Conservation (phyloP, 495 filamentous ascomycete species). For the Bathelium albidoporum region DNA sequence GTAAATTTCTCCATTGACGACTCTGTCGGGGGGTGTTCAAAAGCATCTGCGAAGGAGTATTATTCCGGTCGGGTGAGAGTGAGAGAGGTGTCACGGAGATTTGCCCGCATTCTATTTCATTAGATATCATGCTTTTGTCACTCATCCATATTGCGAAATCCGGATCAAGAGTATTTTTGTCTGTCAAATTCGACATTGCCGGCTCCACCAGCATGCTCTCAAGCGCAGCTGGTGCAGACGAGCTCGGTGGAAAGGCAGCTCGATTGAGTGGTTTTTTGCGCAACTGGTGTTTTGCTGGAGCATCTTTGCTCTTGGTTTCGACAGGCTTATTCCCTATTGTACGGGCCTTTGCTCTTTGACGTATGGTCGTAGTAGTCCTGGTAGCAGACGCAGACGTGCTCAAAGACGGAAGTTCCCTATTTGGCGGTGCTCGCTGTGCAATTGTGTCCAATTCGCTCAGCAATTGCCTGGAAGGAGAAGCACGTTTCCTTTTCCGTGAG, state of each 20-base stretch:
- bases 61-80: neutral
- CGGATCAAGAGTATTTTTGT: neutral
- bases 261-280: neutral
- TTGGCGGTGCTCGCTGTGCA: neutral
- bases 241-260: neutral
- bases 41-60: neutral
- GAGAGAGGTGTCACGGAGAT: neutral
- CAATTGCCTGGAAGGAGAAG: neutral
- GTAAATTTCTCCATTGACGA: slow-evolving; percentile 20
- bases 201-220: neutral
- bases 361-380: neutral
- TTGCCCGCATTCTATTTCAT: neutral
- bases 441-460: neutral
- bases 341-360: neutral
- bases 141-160: neutral
- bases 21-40: slow-evolving; percentile 23
- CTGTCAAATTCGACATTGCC: neutral
- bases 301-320: neutral
- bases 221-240: neutral
- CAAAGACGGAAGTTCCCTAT: neutral
- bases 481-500: neutral
- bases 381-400: neutral
- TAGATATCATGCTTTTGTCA: neutral
- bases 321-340: neutral
- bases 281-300: neutral